Percentiles rank a stretch among this genome's conserved stretches.
Conservation (phyloP, 2,329 filamentous ascomycete genomes). For the Arthrocladium fulminans region DNA sequence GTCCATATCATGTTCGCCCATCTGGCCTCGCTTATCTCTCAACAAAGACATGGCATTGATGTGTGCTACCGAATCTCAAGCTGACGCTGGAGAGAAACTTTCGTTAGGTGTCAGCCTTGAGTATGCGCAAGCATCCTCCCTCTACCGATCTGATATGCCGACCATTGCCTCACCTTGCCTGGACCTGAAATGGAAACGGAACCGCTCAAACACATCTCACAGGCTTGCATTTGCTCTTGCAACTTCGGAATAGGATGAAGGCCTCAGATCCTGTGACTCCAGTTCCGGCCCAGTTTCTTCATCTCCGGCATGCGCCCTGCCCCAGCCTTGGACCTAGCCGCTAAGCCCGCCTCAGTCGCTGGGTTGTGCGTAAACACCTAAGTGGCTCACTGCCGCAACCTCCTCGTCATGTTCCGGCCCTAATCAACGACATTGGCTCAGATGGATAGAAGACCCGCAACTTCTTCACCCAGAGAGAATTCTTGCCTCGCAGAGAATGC, state of each 20-base stretch:
- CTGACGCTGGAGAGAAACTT: too few relatives aligned
- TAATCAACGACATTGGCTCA: slow-evolving; percentile 12
- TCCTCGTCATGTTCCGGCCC: too few relatives aligned
- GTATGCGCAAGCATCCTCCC: not conserved
- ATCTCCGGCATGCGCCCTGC: slow-evolving; percentile 5
- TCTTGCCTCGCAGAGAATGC: slow-evolving; percentile 14
- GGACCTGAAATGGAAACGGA: slow-evolving; percentile 11
- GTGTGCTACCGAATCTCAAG: too few relatives aligned
- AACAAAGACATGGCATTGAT: too few relatives aligned
- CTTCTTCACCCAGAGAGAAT: slow-evolving; percentile 13
- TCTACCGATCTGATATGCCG: slow-evolving; percentile 3
- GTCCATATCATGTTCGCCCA: too few relatives aligned
- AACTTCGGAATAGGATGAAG: slow-evolving; percentile 15
- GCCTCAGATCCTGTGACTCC: slow-evolving; percentile 12
- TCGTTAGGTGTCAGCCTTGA: too few relatives aligned
- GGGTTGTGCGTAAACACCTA: too few relatives aligned
- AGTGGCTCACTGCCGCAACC: too few relatives aligned
- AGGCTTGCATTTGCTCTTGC: slow-evolving; percentile 1
- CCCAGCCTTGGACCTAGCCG: not conserved
- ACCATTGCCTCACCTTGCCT: slow-evolving; percentile 10
- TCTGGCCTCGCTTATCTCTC: too few relatives aligned
- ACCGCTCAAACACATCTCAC: slow-evolving; percentile 4
- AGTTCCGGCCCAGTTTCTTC: not conserved
- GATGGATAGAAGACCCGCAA: slow-evolving; percentile 14
- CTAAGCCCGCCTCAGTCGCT: not conserved